Base-by-base conservation (phyloP, 2,329 filamentous ascomycete species). In the Fusarium denticulatum region DNA sequence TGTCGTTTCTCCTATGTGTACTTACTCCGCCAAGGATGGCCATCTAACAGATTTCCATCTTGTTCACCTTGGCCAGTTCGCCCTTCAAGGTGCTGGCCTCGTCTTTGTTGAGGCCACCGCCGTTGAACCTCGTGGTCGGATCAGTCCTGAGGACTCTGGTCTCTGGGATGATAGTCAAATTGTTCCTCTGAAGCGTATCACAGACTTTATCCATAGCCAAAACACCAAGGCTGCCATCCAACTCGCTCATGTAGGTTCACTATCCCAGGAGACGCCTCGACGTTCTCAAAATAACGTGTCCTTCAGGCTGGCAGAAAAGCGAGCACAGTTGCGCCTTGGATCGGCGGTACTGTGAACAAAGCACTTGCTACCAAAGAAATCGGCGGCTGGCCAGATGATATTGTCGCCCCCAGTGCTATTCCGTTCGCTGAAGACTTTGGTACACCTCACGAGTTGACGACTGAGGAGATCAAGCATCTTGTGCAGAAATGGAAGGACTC, bases 91-190 rank as follows among this genome's bases (percentile, higher is more conserved):
- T 18, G 91, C 93, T 0, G 93, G 90, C 4, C 85, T 97, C 24
- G 85, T 92, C 55, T 89, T 95, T 67, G 86, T 95, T 64, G 95
- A 97, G 84, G 94, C 95, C 32, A 95, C 93, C 2, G 86, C 91
- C 37, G 93, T 97, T 1, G 86, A 89, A 15, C 83, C 93, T 11
- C 90, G 95, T 75, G 95, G 95, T 34, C 89, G 95, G 62, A 97
- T 97, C 84, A 93, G 93, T 2, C 94, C 94, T 3, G 87, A 95
- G 80, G 93, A 96, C 80, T 83, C 85, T 18, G 94, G 95, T 2
- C 83, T 98, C 13, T 98, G 95, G 95, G 87, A 92, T 71, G 95
- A 97, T 81, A 90, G 88, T 39, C 95, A 98, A 81, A 92, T 95
- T 68, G 91, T 88, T 71, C 91, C 91, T 0, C 83, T 97, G 65